Conservation (phyloP, 176 grass and related monocot species). For the Eragrostis nindensis region DNA sequence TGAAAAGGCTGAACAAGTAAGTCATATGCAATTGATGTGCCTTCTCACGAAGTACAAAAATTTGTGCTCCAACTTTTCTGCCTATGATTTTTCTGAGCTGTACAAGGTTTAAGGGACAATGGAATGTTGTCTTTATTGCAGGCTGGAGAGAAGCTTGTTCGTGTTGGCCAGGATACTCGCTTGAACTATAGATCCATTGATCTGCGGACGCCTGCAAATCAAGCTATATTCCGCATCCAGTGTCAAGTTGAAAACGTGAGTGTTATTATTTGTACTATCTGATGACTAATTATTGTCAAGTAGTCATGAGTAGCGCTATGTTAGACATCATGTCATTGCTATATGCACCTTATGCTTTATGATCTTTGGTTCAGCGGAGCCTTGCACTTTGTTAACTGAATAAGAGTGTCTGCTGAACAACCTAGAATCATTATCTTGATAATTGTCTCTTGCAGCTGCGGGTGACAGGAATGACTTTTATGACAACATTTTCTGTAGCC, state of each 20-base stretch:
- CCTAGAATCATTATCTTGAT: background rate
- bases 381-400: background rate
- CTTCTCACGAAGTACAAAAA: background rate
- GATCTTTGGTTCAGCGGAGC: background rate
- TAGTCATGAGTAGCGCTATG: background rate
- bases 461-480: background rate
- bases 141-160: conserved; percentile 80
- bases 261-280: background rate
- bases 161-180: conserved; percentile 92
- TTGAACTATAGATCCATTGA: conserved; percentile 81
- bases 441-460: background rate
- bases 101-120: background rate
- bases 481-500: background rate
- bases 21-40: background rate
- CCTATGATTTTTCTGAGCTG: background rate
- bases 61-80: background rate
- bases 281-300: conserved; percentile 2
- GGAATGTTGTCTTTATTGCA: conserved; percentile 27
- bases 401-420: background rate
- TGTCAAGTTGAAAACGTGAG: conserved; percentile 81
- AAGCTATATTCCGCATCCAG: conserved; percentile 80
- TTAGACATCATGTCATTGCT: background rate
- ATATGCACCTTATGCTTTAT: background rate
- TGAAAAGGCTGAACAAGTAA: conserved; percentile 72
- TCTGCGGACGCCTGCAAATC: conserved; percentile 68